Evolutionary conservation across 1,139 yeast species (phyloP), one percentile per base, ranked within the genome.

Genomic region (Yamadazyma dendronema): DNA sequence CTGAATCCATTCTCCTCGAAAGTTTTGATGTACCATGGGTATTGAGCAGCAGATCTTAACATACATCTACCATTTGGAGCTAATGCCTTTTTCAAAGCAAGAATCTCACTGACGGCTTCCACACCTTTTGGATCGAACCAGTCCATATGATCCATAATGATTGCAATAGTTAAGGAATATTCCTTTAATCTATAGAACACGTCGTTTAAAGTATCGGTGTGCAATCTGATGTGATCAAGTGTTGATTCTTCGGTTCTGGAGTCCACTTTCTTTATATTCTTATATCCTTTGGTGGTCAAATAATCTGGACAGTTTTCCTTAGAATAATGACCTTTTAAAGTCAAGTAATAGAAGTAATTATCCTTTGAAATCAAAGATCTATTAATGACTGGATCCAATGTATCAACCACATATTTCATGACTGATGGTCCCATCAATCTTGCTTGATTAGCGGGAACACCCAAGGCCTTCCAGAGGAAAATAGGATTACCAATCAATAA

Each of bases 71-170:
- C 95, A 30, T 81, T 80, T 19, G 72, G 70, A 6, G 76, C 74
- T 42, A 86, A 68, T 17, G 89, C 84, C 37, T 72, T 69, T 55
- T 72, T 73, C 36, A 85, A 67, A 0, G 88, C 86, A 22, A 69
- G 56, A 48, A 86, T 81, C 57, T 86, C 95, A 37, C 72, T 67
- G 34, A 70, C 64, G 10, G 87, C 92, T 24, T 82, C 90, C 7
- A 53, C 51, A 13, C 83, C 84, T 15, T 68, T 58, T 28, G 86
- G 83, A 48, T 80, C 81, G 55, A 85, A 85, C 95, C 95, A 86
- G 60, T 86, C 95, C 92, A 85, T 84, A 57, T 86, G 95, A 58
- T 86, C 95, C 95, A 86, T 86, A 40, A 86, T 83, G 34, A 86
- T 77, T 19, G 92, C 92, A 51, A 82, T 81, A 8, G 89, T 79